Conservation (phyloP, 2,329 filamentous ascomycete genomes). For the Aspergillus cejpii region DNA sequence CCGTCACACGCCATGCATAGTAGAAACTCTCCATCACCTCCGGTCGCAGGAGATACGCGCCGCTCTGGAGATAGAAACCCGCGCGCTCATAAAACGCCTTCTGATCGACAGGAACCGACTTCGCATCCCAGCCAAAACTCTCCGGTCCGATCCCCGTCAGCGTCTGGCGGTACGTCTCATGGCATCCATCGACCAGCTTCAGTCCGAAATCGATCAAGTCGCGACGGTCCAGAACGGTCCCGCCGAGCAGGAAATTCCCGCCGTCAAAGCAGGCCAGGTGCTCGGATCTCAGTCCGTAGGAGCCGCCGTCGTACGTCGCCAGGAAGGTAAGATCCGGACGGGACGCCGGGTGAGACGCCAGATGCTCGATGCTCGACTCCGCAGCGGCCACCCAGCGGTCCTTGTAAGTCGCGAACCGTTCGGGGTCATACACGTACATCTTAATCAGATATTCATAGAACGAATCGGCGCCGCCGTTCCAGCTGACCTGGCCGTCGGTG, state of each 20-base stretch:
- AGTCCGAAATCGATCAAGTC: constrained; percentile 70
- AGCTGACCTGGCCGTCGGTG: constrained; percentile 61
- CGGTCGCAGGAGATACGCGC: constrained; percentile 63
- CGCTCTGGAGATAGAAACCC: constrained; percentile 64
- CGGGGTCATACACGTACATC: constrained; percentile 74
- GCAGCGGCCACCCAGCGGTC: constrained; percentile 70
- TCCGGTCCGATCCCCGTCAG: constrained; percentile 72
- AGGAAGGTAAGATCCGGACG: constrained; percentile 66
- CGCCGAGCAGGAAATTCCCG: constrained; percentile 78
- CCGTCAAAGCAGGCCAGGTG: constrained; percentile 73
- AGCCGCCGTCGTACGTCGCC: constrained; percentile 33
- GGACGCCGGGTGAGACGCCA: constrained; percentile 60
- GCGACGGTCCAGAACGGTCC: constrained; percentile 58
- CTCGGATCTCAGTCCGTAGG: constrained; percentile 35
- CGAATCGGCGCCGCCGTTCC: constrained; percentile 69
- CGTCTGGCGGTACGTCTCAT: constrained; percentile 63
- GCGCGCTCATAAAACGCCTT: constrained; percentile 56
- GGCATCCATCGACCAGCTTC: constrained; percentile 63
- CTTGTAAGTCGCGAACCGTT: constrained; percentile 57
- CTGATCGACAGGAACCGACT: constrained; percentile 43
- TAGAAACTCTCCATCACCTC: constrained; percentile 81
- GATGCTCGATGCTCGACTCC: constrained; percentile 65
- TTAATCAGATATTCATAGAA: constrained; percentile 91
- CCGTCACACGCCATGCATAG: constrained; percentile 77
- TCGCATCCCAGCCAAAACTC: constrained; percentile 56